Percentiles rank a stretch among this genome's conserved stretches.
Conservation (phyloP, 805 yeast species). For the Candida verbasci region DNA sequence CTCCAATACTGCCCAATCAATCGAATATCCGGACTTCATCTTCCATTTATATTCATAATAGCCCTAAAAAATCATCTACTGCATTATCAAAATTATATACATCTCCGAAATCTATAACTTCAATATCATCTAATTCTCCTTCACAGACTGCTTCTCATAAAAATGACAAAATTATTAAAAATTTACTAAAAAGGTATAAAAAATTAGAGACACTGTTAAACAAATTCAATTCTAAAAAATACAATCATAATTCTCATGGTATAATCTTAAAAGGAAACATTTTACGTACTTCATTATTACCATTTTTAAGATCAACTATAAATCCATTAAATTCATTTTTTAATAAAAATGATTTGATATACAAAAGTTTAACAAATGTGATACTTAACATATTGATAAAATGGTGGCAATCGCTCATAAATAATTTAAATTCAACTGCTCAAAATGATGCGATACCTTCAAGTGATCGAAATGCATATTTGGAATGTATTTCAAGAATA, state of each 20-base stretch:
- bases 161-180: constrained; percentile 14
- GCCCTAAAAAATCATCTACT: background rate
- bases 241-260: constrained; percentile 26
- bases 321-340: constrained; percentile 19
- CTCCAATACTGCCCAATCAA: constrained; percentile 5
- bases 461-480: constrained; percentile 45
- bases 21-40: background rate
- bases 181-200: constrained; percentile 29
- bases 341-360: constrained; percentile 18
- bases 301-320: constrained; percentile 31
- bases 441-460: constrained; percentile 23
- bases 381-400: constrained; percentile 30
- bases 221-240: constrained; percentile 38
- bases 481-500: constrained; percentile 52
- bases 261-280: constrained; percentile 26
- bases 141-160: constrained; percentile 5
- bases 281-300: constrained; percentile 43
- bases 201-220: constrained; percentile 39
- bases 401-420: constrained; percentile 51
- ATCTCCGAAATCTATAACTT: constrained; percentile 2
- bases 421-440: constrained; percentile 6
- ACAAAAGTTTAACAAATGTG: constrained; percentile 29
- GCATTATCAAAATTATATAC: background rate
- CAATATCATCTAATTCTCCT: background rate
- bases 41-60: background rate